phyloP scores from a whole-genome alignment of 305 asterid genomes.

The Ilex paraguariensis region DNA sequence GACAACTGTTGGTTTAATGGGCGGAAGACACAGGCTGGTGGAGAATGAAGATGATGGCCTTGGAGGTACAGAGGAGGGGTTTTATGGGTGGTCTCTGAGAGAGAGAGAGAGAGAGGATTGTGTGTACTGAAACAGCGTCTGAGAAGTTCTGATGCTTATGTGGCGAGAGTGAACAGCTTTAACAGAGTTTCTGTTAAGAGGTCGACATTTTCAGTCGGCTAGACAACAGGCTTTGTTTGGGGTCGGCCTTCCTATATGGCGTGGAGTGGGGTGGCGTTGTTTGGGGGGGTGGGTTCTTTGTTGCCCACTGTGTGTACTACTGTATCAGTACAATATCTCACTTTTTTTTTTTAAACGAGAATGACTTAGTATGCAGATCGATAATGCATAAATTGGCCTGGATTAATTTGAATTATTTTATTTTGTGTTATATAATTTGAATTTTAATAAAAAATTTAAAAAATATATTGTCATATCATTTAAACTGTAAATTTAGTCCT shows the following conservation, averaged over 20 bases:
- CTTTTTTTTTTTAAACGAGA: too few species aligned
- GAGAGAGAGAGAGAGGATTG: conserved; percentile 25
- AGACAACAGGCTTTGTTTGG: conserved; percentile 35
- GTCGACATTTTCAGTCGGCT: conserved; percentile 51
- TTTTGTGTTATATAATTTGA: too few species aligned
- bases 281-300: too few species aligned
- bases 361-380: too few species aligned
- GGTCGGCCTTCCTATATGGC: neutral
- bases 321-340: too few species aligned
- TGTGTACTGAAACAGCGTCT: conserved; percentile 32
- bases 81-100: conserved; percentile 24
- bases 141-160: conserved; percentile 26
- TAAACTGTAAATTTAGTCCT: too few species aligned
- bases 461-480: too few species aligned
- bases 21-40: conserved; percentile 13
- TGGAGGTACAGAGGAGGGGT: conserved; percentile 14
- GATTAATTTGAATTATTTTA: too few species aligned
- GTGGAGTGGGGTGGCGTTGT: too few species aligned
- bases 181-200: conserved; percentile 34
- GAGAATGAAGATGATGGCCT: neutral
- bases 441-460: too few species aligned
- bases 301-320: too few species aligned
- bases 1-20: neutral
- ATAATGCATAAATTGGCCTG: too few species aligned
- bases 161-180: conserved; percentile 51